phyloP scores from a whole-genome alignment of 352 stramenopile species.

The Globisporangium orthogonon region DNA sequence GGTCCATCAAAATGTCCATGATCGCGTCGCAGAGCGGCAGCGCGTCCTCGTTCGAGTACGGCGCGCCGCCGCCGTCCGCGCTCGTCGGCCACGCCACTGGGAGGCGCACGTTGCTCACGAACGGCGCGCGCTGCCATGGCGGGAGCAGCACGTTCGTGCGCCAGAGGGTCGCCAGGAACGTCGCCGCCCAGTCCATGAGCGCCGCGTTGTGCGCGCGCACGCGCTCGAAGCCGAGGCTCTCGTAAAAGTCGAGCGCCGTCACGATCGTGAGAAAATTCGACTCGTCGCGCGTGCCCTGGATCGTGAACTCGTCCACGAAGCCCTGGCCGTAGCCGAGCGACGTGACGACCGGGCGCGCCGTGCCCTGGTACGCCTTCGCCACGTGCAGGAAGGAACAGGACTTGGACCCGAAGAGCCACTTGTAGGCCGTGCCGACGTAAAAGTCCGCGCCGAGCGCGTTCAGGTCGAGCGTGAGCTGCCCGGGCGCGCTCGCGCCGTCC shows the following conservation, averaged over 20 bases:
- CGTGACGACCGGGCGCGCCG: constrained; percentile 73
- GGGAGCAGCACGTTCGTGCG: constrained; percentile 65
- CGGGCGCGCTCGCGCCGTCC: constrained; percentile 68
- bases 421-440: constrained; percentile 81
- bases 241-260: constrained; percentile 79
- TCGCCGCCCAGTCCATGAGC: constrained; percentile 77
- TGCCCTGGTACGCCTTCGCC: constrained; percentile 62
- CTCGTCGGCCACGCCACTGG: constrained; percentile 57
- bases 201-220: constrained; percentile 80
- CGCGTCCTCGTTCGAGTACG: constrained; percentile 56
- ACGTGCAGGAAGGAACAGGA: constrained; percentile 83
- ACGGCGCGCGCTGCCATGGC: constrained; percentile 73
- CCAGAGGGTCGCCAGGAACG: constrained; percentile 68
- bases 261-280: constrained; percentile 80
- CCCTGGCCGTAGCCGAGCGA: constrained; percentile 74
- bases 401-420: constrained; percentile 86
- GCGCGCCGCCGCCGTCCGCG: constrained; percentile 28
- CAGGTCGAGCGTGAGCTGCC: constrained; percentile 67
- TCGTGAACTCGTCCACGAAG: constrained; percentile 81
- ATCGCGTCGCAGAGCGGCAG: constrained; percentile 62
- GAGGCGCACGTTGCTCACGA: constrained; percentile 76
- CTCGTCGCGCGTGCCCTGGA: constrained; percentile 79
- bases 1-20: constrained; percentile 76
- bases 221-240: constrained; percentile 65
- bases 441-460: constrained; percentile 66